A percentile compares a stretch with the other conserved stretches of the same genome.
Evolutionary conservation across 208 protist species (phyloP).

Genomic region (Phytomonas sp.): DNA sequence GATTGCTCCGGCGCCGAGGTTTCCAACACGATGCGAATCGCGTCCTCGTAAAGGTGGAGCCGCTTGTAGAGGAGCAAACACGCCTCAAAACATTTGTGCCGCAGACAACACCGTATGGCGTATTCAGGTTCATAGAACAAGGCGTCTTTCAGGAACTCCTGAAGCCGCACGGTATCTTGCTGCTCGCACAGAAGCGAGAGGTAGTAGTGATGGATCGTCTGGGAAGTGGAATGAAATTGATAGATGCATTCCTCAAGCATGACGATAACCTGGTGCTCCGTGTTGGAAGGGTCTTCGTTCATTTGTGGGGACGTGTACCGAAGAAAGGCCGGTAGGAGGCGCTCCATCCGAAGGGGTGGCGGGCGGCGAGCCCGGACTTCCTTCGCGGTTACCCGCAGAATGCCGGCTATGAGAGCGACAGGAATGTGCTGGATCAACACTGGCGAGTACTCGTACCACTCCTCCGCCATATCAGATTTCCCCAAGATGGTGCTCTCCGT

Average conservation of each 20-base stretch:
- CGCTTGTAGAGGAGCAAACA: constrained; percentile 90
- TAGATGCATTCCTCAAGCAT: constrained; percentile 89
- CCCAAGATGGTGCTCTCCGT: constrained; percentile 18
- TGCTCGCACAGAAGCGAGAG: constrained; percentile 85
- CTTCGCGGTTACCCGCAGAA: constrained; percentile 38
- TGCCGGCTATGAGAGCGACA: constrained; percentile 55
- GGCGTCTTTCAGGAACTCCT: constrained; percentile 71
- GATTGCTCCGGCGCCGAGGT: background rate
- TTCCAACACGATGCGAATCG: constrained; percentile 80
- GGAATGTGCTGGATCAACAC: constrained; percentile 84
- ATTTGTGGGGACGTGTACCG: constrained; percentile 50
- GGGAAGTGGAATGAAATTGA: constrained; percentile 70
- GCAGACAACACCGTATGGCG: constrained; percentile 87
- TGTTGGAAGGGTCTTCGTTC: constrained; percentile 45
- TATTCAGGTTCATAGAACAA: constrained; percentile 85
- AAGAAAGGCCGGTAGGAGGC: constrained; percentile 90
- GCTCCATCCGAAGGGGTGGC: constrained; percentile 54
- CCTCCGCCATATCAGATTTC: constrained; percentile 20
- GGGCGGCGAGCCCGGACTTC: constrained; percentile 36
- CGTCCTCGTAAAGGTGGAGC: constrained; percentile 92
- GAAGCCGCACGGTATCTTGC: constrained; percentile 56
- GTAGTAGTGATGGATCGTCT: constrained; percentile 92
- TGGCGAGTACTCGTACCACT: constrained; percentile 91
- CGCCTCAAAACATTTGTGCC: constrained; percentile 41
- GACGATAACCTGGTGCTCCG: constrained; percentile 87